Conservation (phyloP, 2,329 filamentous ascomycete species). For the Monosporascus sp. region DNA sequence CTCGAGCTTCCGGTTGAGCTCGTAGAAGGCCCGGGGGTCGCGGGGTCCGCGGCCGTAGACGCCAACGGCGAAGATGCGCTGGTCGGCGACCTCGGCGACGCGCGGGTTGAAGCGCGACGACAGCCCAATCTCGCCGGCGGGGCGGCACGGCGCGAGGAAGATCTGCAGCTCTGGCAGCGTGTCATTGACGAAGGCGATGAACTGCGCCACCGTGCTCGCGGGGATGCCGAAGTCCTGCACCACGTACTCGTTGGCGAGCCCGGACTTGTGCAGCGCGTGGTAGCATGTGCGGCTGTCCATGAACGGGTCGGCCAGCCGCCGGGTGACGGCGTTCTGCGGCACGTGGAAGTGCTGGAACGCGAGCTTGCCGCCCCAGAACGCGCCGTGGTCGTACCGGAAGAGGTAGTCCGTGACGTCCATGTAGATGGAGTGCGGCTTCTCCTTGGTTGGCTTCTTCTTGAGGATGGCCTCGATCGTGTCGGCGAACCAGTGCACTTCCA, state of each 20-base stretch:
- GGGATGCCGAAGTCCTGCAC: slow-evolving; percentile 41
- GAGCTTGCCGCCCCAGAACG: slow-evolving; percentile 47
- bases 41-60: slow-evolving; percentile 36
- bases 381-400: slow-evolving; percentile 52
- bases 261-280: slow-evolving; percentile 41
- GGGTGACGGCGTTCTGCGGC: slow-evolving; percentile 44
- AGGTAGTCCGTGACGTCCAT: slow-evolving; percentile 47
- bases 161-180: slow-evolving; percentile 25
- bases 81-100: slow-evolving; percentile 18
- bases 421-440: slow-evolving; percentile 23
- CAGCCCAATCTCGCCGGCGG: slow-evolving; percentile 22
- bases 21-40: slow-evolving; percentile 33
- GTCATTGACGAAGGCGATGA: slow-evolving; percentile 24
- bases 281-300: slow-evolving; percentile 34
- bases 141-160: slow-evolving; percentile 24
- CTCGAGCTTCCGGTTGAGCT: slow-evolving; percentile 44
- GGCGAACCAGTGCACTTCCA: slow-evolving; percentile 26
- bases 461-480: slow-evolving; percentile 7
- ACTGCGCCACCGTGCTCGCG: slow-evolving; percentile 20
- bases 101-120: slow-evolving; percentile 28
- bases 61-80: slow-evolving; percentile 37
- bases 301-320: slow-evolving; percentile 46
- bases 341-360: slow-evolving; percentile 46
- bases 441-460: slow-evolving; percentile 17
- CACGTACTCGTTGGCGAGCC: slow-evolving; percentile 40